These are phyloP conservation scores for Camelina sativa DNA, from an alignment of 345 rosid genomes.

Conservation along the genomic window DNA sequence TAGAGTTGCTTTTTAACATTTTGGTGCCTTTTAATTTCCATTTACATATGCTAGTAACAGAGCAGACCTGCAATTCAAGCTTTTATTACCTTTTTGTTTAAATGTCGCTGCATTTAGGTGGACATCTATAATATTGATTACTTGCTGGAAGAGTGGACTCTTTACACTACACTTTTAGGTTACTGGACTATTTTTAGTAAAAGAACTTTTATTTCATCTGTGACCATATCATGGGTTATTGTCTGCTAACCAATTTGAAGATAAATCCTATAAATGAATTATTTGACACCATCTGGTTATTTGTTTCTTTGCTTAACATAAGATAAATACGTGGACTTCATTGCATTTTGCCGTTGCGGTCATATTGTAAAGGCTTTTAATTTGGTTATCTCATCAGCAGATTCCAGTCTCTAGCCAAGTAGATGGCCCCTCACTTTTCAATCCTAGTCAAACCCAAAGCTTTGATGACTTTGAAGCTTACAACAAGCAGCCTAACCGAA, in stretches of 20 bases:
- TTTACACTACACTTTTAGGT: slow-evolving; percentile 9
- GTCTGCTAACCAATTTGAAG: not conserved
- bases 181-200: slow-evolving; percentile 37
- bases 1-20: not conserved
- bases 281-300: slow-evolving; percentile 8
- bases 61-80: slow-evolving; percentile 3
- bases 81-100: slow-evolving; percentile 20
- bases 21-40: not conserved
- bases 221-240: not conserved
- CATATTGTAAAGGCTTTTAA: slow-evolving; percentile 9
- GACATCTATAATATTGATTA: slow-evolving; percentile 9
- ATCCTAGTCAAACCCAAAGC: slow-evolving; percentile 74
- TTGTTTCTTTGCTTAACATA: slow-evolving; percentile 22
- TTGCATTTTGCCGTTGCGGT: not conserved
- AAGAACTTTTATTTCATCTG: slow-evolving; percentile 4
- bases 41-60: not conserved
- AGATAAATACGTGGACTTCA: no score
- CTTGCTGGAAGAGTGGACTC: slow-evolving; percentile 34
- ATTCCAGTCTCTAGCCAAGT: slow-evolving; percentile 62
- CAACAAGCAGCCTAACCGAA: slow-evolving; percentile 73
- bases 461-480: slow-evolving; percentile 82
- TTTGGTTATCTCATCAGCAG: slow-evolving; percentile 49
- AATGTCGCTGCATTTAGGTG: slow-evolving; percentile 26
- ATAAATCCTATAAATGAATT: not conserved
- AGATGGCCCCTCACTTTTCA: slow-evolving; percentile 66